These are phyloP conservation scores for Phytophthora colocasiae DNA, from an alignment of 352 stramenopile species.

Conservation along the genomic window DNA sequence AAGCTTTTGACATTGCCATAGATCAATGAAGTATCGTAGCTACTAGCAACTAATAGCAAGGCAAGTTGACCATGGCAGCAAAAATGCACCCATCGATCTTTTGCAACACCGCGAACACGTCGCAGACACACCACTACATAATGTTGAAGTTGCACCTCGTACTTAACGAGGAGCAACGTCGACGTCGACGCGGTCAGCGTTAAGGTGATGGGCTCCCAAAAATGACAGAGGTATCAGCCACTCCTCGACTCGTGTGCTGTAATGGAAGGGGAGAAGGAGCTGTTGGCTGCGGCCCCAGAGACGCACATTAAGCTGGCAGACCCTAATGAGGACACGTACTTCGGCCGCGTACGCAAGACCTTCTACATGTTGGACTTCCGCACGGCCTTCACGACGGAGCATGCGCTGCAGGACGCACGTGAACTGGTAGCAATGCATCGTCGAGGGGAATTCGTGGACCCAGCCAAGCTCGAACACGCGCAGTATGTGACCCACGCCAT, in stretches of 20 bases:
- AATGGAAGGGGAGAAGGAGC: conserved; percentile 31
- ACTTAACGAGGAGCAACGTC: conserved; percentile 11
- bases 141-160: conserved; percentile 16
- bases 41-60: neutral
- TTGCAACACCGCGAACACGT: conserved; percentile 16
- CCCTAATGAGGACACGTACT: conserved; percentile 80
- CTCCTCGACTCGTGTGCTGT: neutral
- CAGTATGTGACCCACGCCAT: conserved; percentile 77
- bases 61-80: too few species aligned
- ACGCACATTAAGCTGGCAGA: conserved; percentile 72
- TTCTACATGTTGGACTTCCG: conserved; percentile 87
- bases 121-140: conserved; percentile 22
- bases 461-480: conserved; percentile 50
- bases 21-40: too few species aligned
- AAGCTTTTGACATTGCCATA: conserved; percentile 19
- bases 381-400: conserved; percentile 68
- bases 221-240: neutral
- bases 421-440: conserved; percentile 48
- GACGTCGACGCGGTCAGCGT: neutral
- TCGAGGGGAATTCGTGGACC: conserved; percentile 50
- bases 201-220: neutral
- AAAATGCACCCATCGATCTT: conserved; percentile 19
- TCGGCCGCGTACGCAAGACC: conserved; percentile 78
- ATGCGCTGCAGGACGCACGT: conserved; percentile 56
- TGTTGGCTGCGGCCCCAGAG: conserved; percentile 30